Conservation (phyloP, 805 yeast genomes). For the Ogataea glucozyma region DNA sequence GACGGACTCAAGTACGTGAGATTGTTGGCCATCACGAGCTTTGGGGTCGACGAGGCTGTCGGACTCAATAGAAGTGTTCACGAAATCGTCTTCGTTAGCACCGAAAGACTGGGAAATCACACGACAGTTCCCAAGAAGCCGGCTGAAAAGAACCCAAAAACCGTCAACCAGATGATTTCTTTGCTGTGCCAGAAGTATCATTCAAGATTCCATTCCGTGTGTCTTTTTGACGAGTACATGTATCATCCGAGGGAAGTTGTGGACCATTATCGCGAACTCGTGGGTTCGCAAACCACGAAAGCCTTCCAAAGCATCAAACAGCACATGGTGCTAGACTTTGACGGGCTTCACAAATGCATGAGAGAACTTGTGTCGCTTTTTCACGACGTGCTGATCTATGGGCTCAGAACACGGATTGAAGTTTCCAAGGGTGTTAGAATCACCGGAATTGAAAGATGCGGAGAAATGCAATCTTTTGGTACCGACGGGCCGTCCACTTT, state of each 20-base stretch:
- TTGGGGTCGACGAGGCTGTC: slow-evolving; percentile 11
- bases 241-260: slow-evolving; percentile 24
- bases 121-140: slow-evolving; percentile 1
- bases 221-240: slow-evolving; percentile 32
- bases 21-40: slow-evolving; percentile 23
- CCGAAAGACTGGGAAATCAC: slow-evolving; percentile 13
- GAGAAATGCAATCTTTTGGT: slow-evolving; percentile 10
- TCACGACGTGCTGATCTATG: slow-evolving; percentile 22
- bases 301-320: slow-evolving; percentile 17
- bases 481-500: not conserved
- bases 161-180: slow-evolving; percentile 14
- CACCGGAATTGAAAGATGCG: slow-evolving; percentile 21
- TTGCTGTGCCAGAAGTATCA: slow-evolving; percentile 20
- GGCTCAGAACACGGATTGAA: slow-evolving; percentile 19
- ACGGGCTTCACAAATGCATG: slow-evolving; percentile 15
- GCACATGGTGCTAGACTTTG: slow-evolving; percentile 26
- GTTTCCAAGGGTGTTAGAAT: slow-evolving; percentile 23
- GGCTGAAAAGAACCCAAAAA: not conserved
- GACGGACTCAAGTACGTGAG: slow-evolving; percentile 27
- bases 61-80: slow-evolving; percentile 12
- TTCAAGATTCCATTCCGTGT: slow-evolving; percentile 26
- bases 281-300: not conserved
- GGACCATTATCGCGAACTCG: slow-evolving; percentile 20
- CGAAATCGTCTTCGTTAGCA: slow-evolving; percentile 27
- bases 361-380: slow-evolving; percentile 15